Evolutionary conservation across 73 alveolate genomes (phyloP).

Genomic region (Uronychia setigera): DNA sequence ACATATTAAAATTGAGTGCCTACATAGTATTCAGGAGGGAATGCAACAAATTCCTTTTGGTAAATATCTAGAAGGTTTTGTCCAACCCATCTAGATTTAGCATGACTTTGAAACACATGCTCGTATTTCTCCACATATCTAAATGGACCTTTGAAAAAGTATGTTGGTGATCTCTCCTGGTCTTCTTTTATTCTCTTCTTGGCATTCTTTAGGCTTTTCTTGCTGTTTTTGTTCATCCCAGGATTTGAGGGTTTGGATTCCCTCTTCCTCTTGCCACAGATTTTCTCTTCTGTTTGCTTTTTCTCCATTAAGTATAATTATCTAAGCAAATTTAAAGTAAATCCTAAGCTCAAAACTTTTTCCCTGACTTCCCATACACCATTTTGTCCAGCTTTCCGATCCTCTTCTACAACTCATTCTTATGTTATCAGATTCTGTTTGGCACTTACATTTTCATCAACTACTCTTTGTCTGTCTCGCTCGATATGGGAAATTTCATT

Average conservation of each 20-base stretch:
- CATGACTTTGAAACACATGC: constrained; percentile 77
- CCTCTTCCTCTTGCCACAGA: too few species aligned
- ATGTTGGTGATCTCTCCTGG: background rate
- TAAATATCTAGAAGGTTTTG: constrained; percentile 73
- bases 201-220: constrained; percentile 1
- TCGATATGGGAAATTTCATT: background rate
- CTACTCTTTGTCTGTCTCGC: background rate
- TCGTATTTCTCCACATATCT: constrained; percentile 89
- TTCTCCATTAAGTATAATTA: background rate
- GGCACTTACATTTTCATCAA: background rate
- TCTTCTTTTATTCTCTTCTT: constrained; percentile 4
- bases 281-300: background rate
- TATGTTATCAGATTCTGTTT: too few species aligned
- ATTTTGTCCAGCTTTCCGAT: background rate
- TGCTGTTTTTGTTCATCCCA: too few species aligned
- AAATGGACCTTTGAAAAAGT: constrained; percentile 23
- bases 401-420: background rate
- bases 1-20: background rate
- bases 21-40: constrained; percentile 81
- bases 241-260: too few species aligned
- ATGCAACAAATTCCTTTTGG: constrained; percentile 86
- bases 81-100: constrained; percentile 91
- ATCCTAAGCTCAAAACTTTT: background rate
- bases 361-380: background rate
- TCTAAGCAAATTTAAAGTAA: background rate